phyloP scores from a whole-genome alignment of 1,284 basidiomycete species.

The Ustilago esculenta region DNA sequence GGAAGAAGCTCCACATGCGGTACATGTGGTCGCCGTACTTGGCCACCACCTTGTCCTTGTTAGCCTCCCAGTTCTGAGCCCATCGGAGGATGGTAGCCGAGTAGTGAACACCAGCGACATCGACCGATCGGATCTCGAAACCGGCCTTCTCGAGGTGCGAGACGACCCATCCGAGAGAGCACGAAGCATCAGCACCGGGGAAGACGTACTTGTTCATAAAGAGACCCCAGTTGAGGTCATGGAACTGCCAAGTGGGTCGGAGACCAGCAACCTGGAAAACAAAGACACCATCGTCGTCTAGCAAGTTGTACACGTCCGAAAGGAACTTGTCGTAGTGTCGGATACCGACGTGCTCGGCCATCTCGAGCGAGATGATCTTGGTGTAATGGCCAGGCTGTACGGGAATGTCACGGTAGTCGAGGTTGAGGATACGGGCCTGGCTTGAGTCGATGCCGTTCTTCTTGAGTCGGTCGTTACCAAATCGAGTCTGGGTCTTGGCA shows the following conservation, averaged over 20 bases:
- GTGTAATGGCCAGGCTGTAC: slow-evolving; percentile 80
- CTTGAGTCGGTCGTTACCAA: slow-evolving; percentile 87
- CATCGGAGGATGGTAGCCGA: slow-evolving; percentile 83
- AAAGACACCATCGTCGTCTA: slow-evolving; percentile 93
- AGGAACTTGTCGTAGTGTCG: slow-evolving; percentile 91
- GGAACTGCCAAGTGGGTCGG: slow-evolving; percentile 93
- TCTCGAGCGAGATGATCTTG: slow-evolving; percentile 96
- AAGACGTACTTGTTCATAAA: slow-evolving; percentile 74
- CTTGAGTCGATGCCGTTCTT: slow-evolving; percentile 80
- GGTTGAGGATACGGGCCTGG: slow-evolving; percentile 89
- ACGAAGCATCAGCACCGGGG: slow-evolving; percentile 87
- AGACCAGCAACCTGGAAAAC: slow-evolving; percentile 96
- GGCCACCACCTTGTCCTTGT: slow-evolving; percentile 82
- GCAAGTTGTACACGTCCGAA: slow-evolving; percentile 87
- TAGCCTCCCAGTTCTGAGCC: slow-evolving; percentile 67
- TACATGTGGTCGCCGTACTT: slow-evolving; percentile 83
- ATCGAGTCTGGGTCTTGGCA: slow-evolving; percentile 86
- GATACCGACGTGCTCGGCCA: slow-evolving; percentile 95
- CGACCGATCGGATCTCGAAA: slow-evolving; percentile 95
- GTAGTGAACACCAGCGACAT: slow-evolving; percentile 83
- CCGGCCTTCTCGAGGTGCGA: slow-evolving; percentile 82
- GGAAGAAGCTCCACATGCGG: slow-evolving; percentile 67
- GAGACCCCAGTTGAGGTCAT: slow-evolving; percentile 90
- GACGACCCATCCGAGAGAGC: slow-evolving; percentile 95
- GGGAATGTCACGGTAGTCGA: slow-evolving; percentile 93